Conservation (phyloP, 768 basidiomycete genomes). For the Boletus edulis region DNA sequence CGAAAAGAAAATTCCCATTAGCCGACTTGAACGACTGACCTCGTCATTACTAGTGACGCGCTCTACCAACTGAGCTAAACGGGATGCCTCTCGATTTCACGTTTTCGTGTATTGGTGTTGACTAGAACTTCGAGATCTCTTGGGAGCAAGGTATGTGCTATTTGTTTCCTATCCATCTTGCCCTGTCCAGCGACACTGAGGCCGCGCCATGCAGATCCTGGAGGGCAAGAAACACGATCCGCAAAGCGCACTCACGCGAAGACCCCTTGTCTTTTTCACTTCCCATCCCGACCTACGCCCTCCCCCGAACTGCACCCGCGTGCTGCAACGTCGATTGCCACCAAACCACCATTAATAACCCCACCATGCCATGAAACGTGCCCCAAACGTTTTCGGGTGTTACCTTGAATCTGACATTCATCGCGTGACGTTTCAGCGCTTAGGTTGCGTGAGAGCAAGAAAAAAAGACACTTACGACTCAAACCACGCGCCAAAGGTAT, state of each 20-base stretch:
- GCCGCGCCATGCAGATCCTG: too few relatives aligned
- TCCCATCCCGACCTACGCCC: neutral
- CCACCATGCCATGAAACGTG: conserved; percentile 64
- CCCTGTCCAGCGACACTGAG: too few relatives aligned
- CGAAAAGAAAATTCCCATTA: conserved; percentile 32
- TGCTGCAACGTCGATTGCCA: conserved; percentile 74
- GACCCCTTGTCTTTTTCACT: too few relatives aligned
- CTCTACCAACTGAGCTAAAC: conserved; percentile 51
- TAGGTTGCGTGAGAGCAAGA: neutral
- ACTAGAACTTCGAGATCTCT: neutral
- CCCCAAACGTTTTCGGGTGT: conserved; percentile 80
- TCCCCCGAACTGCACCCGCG: conserved; percentile 38
- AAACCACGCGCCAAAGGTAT: conserved; percentile 55
- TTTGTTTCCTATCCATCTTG: too few relatives aligned
- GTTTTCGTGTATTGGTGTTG: neutral
- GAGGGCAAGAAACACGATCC: too few relatives aligned
- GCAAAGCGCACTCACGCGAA: too few relatives aligned
- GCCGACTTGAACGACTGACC: conserved; percentile 68
- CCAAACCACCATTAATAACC: conserved; percentile 73
- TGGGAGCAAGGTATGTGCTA: too few relatives aligned
- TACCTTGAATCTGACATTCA: conserved; percentile 33
- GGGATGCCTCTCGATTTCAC: conserved; percentile 13
- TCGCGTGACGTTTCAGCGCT: neutral
- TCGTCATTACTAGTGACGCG: conserved; percentile 72
- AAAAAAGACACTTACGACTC: conserved; percentile 51